Evolutionary conservation across 768 basidiomycete species (phyloP).

Genomic region (Russula dissimulans): DNA sequence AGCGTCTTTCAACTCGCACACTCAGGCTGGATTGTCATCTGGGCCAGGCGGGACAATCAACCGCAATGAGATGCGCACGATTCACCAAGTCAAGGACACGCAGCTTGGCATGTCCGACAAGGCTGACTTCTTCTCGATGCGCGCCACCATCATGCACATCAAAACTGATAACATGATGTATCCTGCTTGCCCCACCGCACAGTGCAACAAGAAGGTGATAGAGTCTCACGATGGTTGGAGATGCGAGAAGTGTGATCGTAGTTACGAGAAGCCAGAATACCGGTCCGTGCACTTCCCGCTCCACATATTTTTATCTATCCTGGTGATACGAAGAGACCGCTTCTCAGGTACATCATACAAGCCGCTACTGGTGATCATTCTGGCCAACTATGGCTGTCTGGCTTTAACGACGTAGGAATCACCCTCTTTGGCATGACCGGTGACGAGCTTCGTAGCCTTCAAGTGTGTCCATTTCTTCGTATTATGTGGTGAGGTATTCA

Average conservation of each 20-base stretch:
- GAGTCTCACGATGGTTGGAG: constrained; percentile 65
- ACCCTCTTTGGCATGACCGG: constrained; percentile 70
- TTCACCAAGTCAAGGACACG: constrained; percentile 71
- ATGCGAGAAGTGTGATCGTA: constrained; percentile 87
- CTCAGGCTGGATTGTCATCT: constrained; percentile 34
- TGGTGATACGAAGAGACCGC: constrained; percentile 2
- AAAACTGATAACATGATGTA: constrained; percentile 76
- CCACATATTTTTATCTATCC: background rate
- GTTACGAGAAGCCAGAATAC: constrained; percentile 61
- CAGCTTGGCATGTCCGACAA: constrained; percentile 71
- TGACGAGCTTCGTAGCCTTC: constrained; percentile 65
- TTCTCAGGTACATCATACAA: constrained; percentile 62
- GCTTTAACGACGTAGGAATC: constrained; percentile 88
- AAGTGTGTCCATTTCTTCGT: constrained; percentile 32
- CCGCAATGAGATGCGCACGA: constrained; percentile 60
- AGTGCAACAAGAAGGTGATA: constrained; percentile 86
- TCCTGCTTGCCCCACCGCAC: constrained; percentile 73
- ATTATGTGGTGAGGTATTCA: background rate
- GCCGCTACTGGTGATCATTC: constrained; percentile 88
- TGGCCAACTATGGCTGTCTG: constrained; percentile 85
- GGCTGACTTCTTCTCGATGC: constrained; percentile 66
- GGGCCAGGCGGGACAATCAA: constrained; percentile 42
- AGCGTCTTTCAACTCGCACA: constrained; percentile 64
- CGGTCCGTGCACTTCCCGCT: constrained; percentile 53
- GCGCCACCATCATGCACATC: constrained; percentile 84